These are phyloP conservation scores for Globisporangium parvum DNA, from an alignment of 352 stramenopile species.

Conservation along the genomic window DNA sequence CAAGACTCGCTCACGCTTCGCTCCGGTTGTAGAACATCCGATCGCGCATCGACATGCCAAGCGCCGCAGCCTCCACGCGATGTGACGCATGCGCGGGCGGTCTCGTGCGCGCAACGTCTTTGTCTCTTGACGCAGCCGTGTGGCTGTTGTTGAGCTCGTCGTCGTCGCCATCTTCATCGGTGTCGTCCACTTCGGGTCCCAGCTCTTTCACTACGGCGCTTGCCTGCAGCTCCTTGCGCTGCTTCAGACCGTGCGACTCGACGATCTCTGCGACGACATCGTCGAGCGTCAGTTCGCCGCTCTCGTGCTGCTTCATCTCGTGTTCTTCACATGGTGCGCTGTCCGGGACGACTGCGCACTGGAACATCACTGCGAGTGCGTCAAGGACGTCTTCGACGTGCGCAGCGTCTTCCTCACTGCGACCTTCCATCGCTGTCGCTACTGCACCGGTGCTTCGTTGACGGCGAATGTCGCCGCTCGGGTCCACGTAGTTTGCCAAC, in stretches of 20 bases:
- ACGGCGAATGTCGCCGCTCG: constrained; percentile 17
- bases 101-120: too few species aligned
- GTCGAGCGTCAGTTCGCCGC: constrained; percentile 3
- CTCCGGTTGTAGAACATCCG: constrained; percentile 9
- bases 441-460: background rate
- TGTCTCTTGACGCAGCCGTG: background rate
- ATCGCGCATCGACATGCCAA: constrained; percentile 2
- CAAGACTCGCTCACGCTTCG: constrained; percentile 2
- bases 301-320: background rate
- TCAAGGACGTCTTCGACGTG: background rate
- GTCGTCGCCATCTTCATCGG: background rate
- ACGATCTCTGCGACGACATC: constrained; percentile 10
- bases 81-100: too few species aligned
- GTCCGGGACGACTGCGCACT: background rate
- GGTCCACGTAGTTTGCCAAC: constrained; percentile 39
- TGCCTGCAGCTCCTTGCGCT: background rate
- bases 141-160: constrained; percentile 1
- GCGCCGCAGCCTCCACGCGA: too few species aligned
- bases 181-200: constrained; percentile 6
- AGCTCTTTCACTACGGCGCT: background rate
- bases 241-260: background rate
- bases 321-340: background rate
- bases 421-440: background rate
- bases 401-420: too few species aligned
- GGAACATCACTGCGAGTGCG: constrained; percentile 8